These are phyloP conservation scores for Apiotrichum domesticum DNA, from an alignment of 1,284 basidiomycete species.

Conservation along the genomic window DNA sequence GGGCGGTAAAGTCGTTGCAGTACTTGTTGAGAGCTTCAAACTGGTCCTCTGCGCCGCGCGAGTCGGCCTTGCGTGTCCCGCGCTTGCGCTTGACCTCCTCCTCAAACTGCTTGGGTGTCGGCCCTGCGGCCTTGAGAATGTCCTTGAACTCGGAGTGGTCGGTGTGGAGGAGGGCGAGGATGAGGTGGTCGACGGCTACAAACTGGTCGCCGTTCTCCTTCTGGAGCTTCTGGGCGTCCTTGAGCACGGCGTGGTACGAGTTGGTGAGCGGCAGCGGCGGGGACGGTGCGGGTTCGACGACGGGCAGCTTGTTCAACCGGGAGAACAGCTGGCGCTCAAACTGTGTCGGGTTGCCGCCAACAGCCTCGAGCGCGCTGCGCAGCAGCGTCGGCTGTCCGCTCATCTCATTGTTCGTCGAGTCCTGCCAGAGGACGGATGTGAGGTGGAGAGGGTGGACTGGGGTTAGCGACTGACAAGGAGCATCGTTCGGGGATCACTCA, in stretches of 20 bases:
- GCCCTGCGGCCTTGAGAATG: slow-evolving; percentile 50
- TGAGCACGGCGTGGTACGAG: slow-evolving; percentile 61
- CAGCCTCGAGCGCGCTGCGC: slow-evolving; percentile 37
- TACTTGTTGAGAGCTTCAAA: slow-evolving; percentile 50
- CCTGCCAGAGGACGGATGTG: slow-evolving; percentile 37
- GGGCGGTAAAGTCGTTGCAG: slow-evolving; percentile 45
- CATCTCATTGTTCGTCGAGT: slow-evolving; percentile 18
- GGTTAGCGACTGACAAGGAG: neutral
- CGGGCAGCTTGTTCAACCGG: slow-evolving; percentile 57
- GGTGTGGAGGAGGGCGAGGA: slow-evolving; percentile 64
- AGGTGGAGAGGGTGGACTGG: slow-evolving; percentile 47
- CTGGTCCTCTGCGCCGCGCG: slow-evolving; percentile 49
- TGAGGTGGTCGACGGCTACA: slow-evolving; percentile 81
- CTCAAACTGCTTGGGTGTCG: slow-evolving; percentile 50
- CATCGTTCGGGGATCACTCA: slow-evolving; percentile 13
- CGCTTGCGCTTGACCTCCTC: slow-evolving; percentile 51
- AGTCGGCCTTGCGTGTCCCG: slow-evolving; percentile 53
- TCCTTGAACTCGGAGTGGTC: slow-evolving; percentile 44
- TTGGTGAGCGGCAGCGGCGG: slow-evolving; percentile 61
- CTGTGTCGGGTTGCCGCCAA: slow-evolving; percentile 38
- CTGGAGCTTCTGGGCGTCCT: slow-evolving; percentile 71
- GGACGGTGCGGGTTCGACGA: slow-evolving; percentile 77
- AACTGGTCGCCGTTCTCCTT: slow-evolving; percentile 82
- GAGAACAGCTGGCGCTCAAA: slow-evolving; percentile 42
- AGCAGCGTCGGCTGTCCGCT: slow-evolving; percentile 39